These are phyloP conservation scores for Hanseniaspora lindneri DNA, from an alignment of 805 yeast species.

Conservation along the genomic window DNA sequence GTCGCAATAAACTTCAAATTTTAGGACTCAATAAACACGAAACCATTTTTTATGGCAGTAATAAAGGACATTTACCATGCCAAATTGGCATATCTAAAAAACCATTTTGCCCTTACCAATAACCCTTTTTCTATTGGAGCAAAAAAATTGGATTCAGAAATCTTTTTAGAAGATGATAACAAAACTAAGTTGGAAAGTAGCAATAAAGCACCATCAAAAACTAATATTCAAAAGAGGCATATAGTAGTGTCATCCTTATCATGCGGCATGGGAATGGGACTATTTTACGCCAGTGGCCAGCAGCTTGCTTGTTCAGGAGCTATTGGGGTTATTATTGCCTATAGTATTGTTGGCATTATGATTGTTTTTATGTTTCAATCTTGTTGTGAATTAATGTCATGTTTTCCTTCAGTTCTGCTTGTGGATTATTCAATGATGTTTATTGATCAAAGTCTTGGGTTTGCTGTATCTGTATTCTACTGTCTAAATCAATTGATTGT, in stretches of 20 bases:
- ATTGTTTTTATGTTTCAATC: constrained; percentile 15
- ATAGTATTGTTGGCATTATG: constrained; percentile 15
- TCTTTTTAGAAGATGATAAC: too few relatives aligned
- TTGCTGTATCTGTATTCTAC: constrained; percentile 51
- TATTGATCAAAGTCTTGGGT: constrained; percentile 48
- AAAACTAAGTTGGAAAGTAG: too few relatives aligned
- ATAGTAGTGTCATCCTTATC: constrained; percentile 16
- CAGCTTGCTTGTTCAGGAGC: constrained; percentile 16
- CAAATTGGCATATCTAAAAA: too few relatives aligned
- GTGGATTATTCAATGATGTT: constrained; percentile 43
- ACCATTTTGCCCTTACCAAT: too few relatives aligned
- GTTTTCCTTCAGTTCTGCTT: constrained; percentile 10
- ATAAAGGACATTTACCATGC: too few relatives aligned
- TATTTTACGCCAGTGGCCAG: constrained; percentile 36
- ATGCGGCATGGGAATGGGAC: constrained; percentile 71
- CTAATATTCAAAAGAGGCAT: constrained; percentile 12
- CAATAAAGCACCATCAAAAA: too few relatives aligned
- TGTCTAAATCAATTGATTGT: constrained; percentile 45
- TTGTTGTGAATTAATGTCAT: constrained; percentile 16
- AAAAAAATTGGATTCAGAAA: too few relatives aligned
- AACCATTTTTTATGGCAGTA: too few relatives aligned
- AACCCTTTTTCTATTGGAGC: too few relatives aligned
- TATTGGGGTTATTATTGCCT: constrained; percentile 16
- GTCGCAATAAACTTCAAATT: too few relatives aligned
- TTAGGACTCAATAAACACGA: too few relatives aligned